Evolutionary conservation across 2,329 filamentous ascomycete species (phyloP), one percentile per base, ranked within the genome.

Genomic region (Ilyonectria mors-panacis): DNA sequence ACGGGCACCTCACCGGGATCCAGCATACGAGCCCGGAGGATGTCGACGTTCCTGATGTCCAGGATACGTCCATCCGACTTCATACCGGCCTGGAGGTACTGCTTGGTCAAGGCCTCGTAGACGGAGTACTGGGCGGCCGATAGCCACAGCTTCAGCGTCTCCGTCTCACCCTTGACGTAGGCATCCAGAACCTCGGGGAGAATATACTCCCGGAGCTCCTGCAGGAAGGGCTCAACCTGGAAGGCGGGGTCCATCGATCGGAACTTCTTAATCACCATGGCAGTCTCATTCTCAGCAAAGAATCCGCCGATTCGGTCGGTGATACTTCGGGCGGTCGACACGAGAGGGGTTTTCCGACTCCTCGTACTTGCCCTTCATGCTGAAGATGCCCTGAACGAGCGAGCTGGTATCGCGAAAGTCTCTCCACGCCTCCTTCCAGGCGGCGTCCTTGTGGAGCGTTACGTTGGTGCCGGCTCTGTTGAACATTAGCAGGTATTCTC

Each of bases 371-470:
- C 89, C 90, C 82, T 95, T 95, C 83, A 97, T 89, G 78, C 87
- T 90, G 83, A 97, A 98, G 68, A 98, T 84, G 65, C 92, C 91
- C 82, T 98, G 95, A 80, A 97, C 93, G 66, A 98, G 83, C 74
- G 92, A 94, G 82, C 92, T 97, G 71, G 90, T 91, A 80, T 99
- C 96, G 70, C 93, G 92, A 88, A 98, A 99, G 58, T 96, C 93
- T 76, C 92, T 90, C 96, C 96, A 99, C n/a, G 94, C 94, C 81
- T 98, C 95, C 83, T 97, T 98, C 94, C 95, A 98, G 23, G 93
- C 93, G 15, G 96, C 92, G 75, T 99, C 96, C 83, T 99, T 99
- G 87, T 99, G 96, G 1, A 99, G 81, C 1, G 95, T 98, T 55
- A 99, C 85, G 78, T 97, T 97, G 64, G 95, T 97, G 67, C 96